phyloP scores from a whole-genome alignment of 441 rosid species.

The Gossypium gossypioides region DNA sequence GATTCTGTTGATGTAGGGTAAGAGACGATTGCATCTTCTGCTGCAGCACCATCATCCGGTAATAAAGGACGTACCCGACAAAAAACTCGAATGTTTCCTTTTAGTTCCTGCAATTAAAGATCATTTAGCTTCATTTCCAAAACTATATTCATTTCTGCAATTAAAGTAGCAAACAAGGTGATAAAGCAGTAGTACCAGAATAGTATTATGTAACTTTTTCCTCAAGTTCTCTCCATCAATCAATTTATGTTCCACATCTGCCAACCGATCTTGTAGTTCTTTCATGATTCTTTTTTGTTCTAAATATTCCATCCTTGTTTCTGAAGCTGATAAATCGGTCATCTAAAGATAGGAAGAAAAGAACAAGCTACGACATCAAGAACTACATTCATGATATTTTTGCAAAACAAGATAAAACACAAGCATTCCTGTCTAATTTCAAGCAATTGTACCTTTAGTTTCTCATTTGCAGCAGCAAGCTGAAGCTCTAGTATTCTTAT shows the following conservation, averaged over 20 bases:
- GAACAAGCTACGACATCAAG: background rate
- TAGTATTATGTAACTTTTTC: conserved; percentile 88
- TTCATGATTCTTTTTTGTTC: conserved; percentile 33
- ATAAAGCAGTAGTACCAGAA: conserved; percentile 41
- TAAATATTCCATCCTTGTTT: conserved; percentile 45
- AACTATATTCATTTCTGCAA: background rate
- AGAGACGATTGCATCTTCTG: conserved; percentile 47
- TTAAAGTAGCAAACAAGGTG: background rate
- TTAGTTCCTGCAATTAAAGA: conserved; percentile 54
- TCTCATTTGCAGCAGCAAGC: conserved; percentile 65
- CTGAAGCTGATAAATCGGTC: conserved; percentile 46
- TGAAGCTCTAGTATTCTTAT: conserved; percentile 52
- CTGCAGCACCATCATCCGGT: conserved; percentile 65
- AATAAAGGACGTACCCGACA: conserved; percentile 85
- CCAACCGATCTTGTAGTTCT: conserved; percentile 54
- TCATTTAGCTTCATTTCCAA: conserved; percentile 4
- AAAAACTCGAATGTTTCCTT: conserved; percentile 93
- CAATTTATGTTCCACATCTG: conserved; percentile 53
- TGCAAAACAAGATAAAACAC: background rate
- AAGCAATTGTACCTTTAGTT: conserved; percentile 48
- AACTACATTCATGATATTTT: background rate
- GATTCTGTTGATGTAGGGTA: conserved; percentile 69
- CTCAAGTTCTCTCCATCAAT: conserved; percentile 72
- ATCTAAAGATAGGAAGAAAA: conserved; percentile 26
- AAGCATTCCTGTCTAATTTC: background rate